phyloP scores from a whole-genome alignment of 2,329 filamentous ascomycete genomes.

The Coniochaeta hoffmannii region DNA sequence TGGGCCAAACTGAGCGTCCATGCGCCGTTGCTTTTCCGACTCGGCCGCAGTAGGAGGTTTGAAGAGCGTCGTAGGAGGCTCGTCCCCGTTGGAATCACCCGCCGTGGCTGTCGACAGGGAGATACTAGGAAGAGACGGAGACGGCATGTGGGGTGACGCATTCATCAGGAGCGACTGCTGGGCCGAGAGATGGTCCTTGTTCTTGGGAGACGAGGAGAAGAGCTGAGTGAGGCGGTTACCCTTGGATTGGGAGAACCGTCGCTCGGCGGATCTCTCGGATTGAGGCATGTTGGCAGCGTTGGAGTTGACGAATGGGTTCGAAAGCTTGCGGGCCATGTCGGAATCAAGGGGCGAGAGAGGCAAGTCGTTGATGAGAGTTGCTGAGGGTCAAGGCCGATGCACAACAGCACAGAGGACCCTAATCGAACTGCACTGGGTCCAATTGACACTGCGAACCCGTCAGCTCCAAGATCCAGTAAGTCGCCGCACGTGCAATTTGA shows the following conservation, averaged over 20 bases:
- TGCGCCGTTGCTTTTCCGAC: slow-evolving; percentile 63
- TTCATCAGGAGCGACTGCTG: slow-evolving; percentile 64
- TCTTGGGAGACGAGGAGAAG: slow-evolving; percentile 74
- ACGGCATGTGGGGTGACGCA: slow-evolving; percentile 55
- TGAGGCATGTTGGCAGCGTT: slow-evolving; percentile 38
- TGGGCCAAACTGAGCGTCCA: slow-evolving; percentile 88
- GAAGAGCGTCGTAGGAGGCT: slow-evolving; percentile 73
- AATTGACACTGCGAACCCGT: neutral
- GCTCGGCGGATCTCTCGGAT: slow-evolving; percentile 43
- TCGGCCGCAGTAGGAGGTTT: slow-evolving; percentile 83
- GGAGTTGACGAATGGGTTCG: slow-evolving; percentile 47
- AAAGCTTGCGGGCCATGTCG: slow-evolving; percentile 53
- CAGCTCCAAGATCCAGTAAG: too few species aligned
- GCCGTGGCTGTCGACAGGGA: slow-evolving; percentile 81
- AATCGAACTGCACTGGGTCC: neutral
- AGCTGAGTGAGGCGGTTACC: slow-evolving; percentile 73
- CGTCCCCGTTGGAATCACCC: slow-evolving; percentile 65
- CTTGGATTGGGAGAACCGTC: slow-evolving; percentile 57
- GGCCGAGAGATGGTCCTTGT: slow-evolving; percentile 57
- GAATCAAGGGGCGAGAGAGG: slow-evolving; percentile 6
- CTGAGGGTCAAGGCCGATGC: neutral
- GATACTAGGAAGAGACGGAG: slow-evolving; percentile 78
- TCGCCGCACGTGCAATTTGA: too few species aligned
- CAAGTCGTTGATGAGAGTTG: slow-evolving; percentile 2
- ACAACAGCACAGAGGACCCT: neutral